phyloP scores from a whole-genome alignment of 2,329 filamentous ascomycete species.

The Phialophora tarda region DNA sequence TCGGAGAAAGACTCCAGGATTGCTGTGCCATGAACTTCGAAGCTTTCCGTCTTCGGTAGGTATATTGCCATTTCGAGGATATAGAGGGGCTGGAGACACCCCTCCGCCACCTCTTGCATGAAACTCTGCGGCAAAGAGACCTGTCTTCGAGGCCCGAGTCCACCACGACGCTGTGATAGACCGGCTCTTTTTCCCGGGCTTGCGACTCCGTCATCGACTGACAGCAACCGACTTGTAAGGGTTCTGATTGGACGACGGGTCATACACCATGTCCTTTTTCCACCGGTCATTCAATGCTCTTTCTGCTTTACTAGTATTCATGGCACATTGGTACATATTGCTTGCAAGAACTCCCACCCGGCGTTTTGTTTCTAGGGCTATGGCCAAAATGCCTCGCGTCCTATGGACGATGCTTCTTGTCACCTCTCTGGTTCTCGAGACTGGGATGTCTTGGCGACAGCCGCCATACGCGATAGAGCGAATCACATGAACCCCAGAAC shows the following conservation, averaged over 20 bases:
- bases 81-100: not conserved
- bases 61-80: not conserved
- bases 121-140: not conserved
- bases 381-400: too few relatives aligned
- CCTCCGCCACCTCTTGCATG: not conserved
- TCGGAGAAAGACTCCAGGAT: conserved; percentile 4
- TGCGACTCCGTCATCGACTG: not conserved
- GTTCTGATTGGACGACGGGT: not conserved
- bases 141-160: not conserved
- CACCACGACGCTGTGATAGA: not conserved
- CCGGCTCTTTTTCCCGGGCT: not conserved
- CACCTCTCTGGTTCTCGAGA: too few relatives aligned
- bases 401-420: too few relatives aligned
- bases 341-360: too few relatives aligned
- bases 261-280: not conserved
- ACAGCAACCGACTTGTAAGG: not conserved
- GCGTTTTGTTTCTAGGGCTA: too few relatives aligned
- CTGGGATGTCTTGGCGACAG: too few relatives aligned
- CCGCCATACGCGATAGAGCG: too few relatives aligned
- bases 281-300: not conserved
- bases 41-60: not conserved
- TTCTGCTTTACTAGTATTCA: too few relatives aligned
- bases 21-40: not conserved
- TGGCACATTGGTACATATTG: too few relatives aligned
- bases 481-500: too few relatives aligned